Evolutionary conservation across 768 basidiomycete species (phyloP).

Genomic region (Macrolepiota dolichaula): DNA sequence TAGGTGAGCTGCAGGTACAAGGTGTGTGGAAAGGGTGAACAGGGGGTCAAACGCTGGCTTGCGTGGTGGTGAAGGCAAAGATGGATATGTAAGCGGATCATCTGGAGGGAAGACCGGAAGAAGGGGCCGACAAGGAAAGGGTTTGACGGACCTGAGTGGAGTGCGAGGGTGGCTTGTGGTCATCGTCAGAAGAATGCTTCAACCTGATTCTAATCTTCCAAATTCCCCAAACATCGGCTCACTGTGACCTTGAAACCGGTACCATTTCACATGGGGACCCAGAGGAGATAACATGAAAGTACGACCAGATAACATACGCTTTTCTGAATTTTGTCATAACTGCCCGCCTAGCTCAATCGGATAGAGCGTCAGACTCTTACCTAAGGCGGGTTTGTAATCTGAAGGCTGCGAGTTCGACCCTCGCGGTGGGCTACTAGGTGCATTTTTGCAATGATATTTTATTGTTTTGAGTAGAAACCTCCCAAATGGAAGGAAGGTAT

Average conservation of each 20-base stretch:
- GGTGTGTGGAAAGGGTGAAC: conserved; percentile 48
- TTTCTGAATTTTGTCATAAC: background rate
- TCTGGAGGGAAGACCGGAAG: conserved; percentile 35
- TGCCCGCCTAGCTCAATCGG: conserved; percentile 60
- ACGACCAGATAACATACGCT: background rate
- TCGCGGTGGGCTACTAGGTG: conserved; percentile 72
- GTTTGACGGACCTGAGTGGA: conserved; percentile 16
- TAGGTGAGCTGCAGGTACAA: conserved; percentile 52
- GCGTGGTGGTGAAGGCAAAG: conserved; percentile 36
- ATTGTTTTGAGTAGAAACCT: too few relatives aligned
- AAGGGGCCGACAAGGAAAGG: conserved; percentile 8
- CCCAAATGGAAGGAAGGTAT: too few relatives aligned
- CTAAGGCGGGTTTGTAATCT: conserved; percentile 36
- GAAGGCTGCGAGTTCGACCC: conserved; percentile 86
- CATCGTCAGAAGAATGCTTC: background rate
- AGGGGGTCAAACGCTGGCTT: conserved; percentile 28
- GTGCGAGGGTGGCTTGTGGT: conserved; percentile 9
- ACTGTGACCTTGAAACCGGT: background rate
- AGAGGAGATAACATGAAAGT: background rate
- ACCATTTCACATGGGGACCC: background rate
- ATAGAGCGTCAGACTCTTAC: conserved; percentile 56
- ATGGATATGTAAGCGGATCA: conserved; percentile 27
- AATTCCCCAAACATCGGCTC: background rate
- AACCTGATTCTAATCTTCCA: background rate
- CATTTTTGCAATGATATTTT: too few relatives aligned